Evolutionary conservation across 352 stramenopile species (phyloP).

Genomic region (Phytopythium ostracodes): DNA sequence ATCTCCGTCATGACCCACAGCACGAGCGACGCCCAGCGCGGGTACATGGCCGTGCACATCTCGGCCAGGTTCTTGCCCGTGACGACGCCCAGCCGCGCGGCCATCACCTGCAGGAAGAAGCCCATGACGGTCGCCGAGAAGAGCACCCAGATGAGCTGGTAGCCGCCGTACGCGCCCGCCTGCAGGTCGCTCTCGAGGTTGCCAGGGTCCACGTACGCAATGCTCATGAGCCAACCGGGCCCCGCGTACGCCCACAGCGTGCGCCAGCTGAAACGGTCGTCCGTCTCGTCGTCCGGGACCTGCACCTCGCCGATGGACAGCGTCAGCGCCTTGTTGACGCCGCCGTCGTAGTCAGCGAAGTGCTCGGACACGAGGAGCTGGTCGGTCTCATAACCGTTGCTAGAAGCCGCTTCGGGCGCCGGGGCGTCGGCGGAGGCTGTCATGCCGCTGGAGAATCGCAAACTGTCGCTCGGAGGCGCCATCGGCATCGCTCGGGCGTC

Average conservation of each 20-base stretch:
- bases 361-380: neutral
- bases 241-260: slow-evolving; percentile 82
- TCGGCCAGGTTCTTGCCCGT: slow-evolving; percentile 90
- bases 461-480: neutral
- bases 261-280: slow-evolving; percentile 36
- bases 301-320: slow-evolving; percentile 50
- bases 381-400: neutral
- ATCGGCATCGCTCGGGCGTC: neutral
- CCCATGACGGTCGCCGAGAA: slow-evolving; percentile 89
- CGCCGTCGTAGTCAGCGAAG: slow-evolving; percentile 22
- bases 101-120: slow-evolving; percentile 93
- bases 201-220: slow-evolving; percentile 94
- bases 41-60: slow-evolving; percentile 81
- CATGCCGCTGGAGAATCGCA: neutral
- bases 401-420: neutral
- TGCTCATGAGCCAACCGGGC: slow-evolving; percentile 90
- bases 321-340: slow-evolving; percentile 46
- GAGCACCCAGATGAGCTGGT: slow-evolving; percentile 91
- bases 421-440: neutral
- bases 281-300: slow-evolving; percentile 34
- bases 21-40: slow-evolving; percentile 62
- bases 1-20: slow-evolving; percentile 94
- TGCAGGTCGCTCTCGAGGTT: slow-evolving; percentile 96
- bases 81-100: slow-evolving; percentile 89
- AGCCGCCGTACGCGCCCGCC: slow-evolving; percentile 85